Evolutionary conservation across 192 early-diverging fungal genomes (phyloP), one percentile per base, ranked within the genome.

Genomic region (Gamsiella multidivaricata): DNA sequence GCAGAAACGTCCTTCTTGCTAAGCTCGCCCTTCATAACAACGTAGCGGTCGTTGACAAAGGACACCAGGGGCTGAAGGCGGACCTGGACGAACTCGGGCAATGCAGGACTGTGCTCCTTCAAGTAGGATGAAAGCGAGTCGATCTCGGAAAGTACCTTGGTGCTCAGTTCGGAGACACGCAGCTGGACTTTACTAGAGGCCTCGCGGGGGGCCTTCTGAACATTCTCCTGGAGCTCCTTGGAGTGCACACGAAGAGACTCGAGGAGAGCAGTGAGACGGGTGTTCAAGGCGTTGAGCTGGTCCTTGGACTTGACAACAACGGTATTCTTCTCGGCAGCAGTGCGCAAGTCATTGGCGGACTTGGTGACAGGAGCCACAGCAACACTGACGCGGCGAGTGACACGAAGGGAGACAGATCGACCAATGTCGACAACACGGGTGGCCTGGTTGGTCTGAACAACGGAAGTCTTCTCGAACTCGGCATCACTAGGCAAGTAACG

Each of bases 41-140:
- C 67, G 66, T 85, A 85, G 55, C 83, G 80, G 46, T 83, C 70
- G 32, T 78, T 73, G 15, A 84, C 80, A 67, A 86, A 87, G 4
- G 28, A 32, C 20, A 83, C 63, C 28, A 88, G 59, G 42, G 84
- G 84, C 20, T 80, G 39, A 1, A 89, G 43, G 31, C 78, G 82
- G 15, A 28, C 23, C 43, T 86, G 86, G 49, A 88, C 57, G 22
- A 37, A 75, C 17, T 69, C 67, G 36, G 87, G 87, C 11, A 88
- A 42, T 4, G 71, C 22, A 2, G 76, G 69, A 43, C 56, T 58
- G 36, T 85, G 73, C 41, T 70, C 62, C 55, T 86, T 85, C 32
- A 88, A 39, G 57, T 84, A 87, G 3, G 18, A 45, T 18, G 85
- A 72, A 50, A 83, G 63, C 7, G 55, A 37, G 47, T 89, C 86